These are phyloP conservation scores for Acer campestre DNA, from an alignment of 345 rosid genomes.

Conservation along the genomic window DNA sequence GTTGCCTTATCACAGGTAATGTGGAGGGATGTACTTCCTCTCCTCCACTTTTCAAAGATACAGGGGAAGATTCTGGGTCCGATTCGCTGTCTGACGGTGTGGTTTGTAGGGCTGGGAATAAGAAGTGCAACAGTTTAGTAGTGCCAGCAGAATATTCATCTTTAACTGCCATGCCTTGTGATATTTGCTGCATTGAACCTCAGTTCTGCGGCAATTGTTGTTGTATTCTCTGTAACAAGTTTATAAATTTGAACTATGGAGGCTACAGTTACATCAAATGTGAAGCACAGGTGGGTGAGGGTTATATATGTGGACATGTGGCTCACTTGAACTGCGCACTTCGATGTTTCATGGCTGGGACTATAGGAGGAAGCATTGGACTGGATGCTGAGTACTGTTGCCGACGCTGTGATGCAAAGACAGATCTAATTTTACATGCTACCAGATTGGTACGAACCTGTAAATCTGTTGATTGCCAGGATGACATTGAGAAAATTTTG, in stretches of 20 bases:
- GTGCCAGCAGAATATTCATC: constrained; percentile 28
- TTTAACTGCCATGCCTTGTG: constrained; percentile 59
- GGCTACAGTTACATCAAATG: constrained; percentile 76
- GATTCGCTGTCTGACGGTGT: constrained; percentile 36
- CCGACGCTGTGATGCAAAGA: constrained; percentile 76
- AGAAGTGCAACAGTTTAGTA: constrained; percentile 52
- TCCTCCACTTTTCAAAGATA: constrained; percentile 34
- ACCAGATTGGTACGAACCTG: constrained; percentile 51
- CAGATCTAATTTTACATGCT: constrained; percentile 69
- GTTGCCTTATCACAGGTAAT: constrained; percentile 28
- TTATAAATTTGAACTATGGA: constrained; percentile 44
- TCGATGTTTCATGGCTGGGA: constrained; percentile 81
- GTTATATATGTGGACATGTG: constrained; percentile 68
- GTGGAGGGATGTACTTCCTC: constrained; percentile 20
- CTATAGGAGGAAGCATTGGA: constrained; percentile 81
- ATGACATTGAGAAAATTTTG: constrained; percentile 60
- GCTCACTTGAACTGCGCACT: constrained; percentile 88
- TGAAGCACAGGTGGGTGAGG: constrained; percentile 55
- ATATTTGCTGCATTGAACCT: constrained; percentile 79
- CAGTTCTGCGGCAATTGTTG: constrained; percentile 75
- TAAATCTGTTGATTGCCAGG: constrained; percentile 49
- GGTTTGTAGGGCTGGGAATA: constrained; percentile 75
- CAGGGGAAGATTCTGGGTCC: constrained; percentile 33
- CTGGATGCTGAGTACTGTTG: constrained; percentile 89
- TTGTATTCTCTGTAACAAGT: constrained; percentile 81